Evolutionary conservation across 768 basidiomycete genomes (phyloP).

Genomic region (Boletus rubropictus): DNA sequence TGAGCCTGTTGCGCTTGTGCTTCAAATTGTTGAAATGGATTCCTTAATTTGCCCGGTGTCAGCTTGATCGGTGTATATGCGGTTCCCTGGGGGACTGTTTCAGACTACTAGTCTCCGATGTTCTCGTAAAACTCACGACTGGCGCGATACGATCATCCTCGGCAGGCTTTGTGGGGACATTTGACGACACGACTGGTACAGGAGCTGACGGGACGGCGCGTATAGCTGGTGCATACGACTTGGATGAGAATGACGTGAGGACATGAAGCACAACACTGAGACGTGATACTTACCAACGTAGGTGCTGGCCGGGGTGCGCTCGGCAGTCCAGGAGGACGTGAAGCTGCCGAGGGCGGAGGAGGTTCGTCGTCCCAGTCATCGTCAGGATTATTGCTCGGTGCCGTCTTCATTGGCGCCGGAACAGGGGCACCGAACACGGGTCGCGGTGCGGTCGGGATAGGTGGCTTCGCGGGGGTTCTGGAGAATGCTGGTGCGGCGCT

Average conservation of each 20-base stretch:
- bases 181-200: slow-evolving; percentile 40
- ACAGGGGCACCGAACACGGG: slow-evolving; percentile 46
- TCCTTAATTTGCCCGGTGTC: slow-evolving; percentile 81
- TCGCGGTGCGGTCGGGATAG: slow-evolving; percentile 39
- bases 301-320: slow-evolving; percentile 37
- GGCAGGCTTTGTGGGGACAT: slow-evolving; percentile 55
- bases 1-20: slow-evolving; percentile 38
- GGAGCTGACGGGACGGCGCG: slow-evolving; percentile 30
- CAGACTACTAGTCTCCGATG: background rate
- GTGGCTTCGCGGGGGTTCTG: slow-evolving; percentile 19
- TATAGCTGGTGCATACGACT: slow-evolving; percentile 24
- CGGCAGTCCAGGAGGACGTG: slow-evolving; percentile 45
- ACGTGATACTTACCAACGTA: slow-evolving; percentile 30
- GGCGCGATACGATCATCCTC: slow-evolving; percentile 82
- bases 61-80: slow-evolving; percentile 86
- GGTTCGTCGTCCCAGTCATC: slow-evolving; percentile 61
- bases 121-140: slow-evolving; percentile 37
- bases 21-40: slow-evolving; percentile 67
- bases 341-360: slow-evolving; percentile 40
- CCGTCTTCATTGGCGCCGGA: slow-evolving; percentile 36
- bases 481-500: too few species aligned
- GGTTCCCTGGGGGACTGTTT: slow-evolving; percentile 46
- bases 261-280: background rate
- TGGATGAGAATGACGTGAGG: background rate
- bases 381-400: slow-evolving; percentile 39